Percentiles rank a stretch among this genome's conserved stretches.
Conservation (phyloP, 371 early-diverging fungal species). For the Mortierella sp. region DNA sequence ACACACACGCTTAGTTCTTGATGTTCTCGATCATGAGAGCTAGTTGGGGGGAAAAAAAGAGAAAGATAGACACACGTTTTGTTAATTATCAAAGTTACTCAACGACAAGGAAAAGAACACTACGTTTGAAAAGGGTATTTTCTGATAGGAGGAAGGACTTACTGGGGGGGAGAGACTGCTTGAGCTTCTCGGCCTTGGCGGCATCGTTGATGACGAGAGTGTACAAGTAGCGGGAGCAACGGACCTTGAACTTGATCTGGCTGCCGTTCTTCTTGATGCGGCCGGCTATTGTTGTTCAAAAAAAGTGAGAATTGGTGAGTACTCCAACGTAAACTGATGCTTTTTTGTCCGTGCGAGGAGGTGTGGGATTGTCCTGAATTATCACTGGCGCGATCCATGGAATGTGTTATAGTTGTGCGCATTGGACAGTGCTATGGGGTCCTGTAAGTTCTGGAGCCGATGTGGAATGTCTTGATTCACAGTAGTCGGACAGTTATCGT, state of each 20-base stretch:
- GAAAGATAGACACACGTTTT: not conserved
- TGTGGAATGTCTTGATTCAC: not conserved
- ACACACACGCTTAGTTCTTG: slow-evolving; percentile 44
- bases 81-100: not conserved
- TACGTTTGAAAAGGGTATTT: too few species aligned
- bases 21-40: slow-evolving; percentile 51
- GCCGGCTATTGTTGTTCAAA: slow-evolving; percentile 69
- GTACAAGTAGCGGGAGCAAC: slow-evolving; percentile 98
- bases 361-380: not conserved
- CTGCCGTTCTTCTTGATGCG: slow-evolving; percentile 98
- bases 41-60: not conserved
- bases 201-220: slow-evolving; percentile 96
- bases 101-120: too few species aligned
- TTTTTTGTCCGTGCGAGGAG: not conserved
- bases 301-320: not conserved
- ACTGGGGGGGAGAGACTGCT: slow-evolving; percentile 92
- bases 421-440: not conserved
- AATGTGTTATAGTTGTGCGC: not conserved
- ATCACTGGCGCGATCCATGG: too few species aligned
- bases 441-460: not conserved
- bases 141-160: slow-evolving; percentile 39
- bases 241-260: slow-evolving; percentile 98
- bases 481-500: too few species aligned
- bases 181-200: slow-evolving; percentile 97
- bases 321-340: not conserved